These are phyloP conservation scores for Fusarium keratoplasticum DNA, from an alignment of 2,329 filamentous ascomycete species.

Conservation along the genomic window DNA sequence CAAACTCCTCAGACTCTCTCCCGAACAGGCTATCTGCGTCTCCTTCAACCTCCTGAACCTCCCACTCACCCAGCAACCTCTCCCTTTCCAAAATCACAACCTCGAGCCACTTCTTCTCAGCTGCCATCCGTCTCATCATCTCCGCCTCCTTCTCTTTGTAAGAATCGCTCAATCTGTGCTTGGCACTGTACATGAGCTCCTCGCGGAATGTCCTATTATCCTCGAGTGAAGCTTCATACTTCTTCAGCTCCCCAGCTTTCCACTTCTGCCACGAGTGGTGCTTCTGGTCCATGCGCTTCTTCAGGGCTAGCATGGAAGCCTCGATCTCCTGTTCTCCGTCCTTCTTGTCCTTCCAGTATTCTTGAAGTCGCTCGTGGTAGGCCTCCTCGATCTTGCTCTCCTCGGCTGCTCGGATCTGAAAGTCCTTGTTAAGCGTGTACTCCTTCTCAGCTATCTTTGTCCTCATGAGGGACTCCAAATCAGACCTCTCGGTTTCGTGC, in stretches of 20 bases:
- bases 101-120: constrained; percentile 61
- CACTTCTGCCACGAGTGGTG: constrained; percentile 56
- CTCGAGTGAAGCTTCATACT: constrained; percentile 50
- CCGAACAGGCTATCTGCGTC: constrained; percentile 51
- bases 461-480: constrained; percentile 41
- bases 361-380: constrained; percentile 54
- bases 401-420: constrained; percentile 52
- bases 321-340: constrained; percentile 48
- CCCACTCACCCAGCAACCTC: constrained; percentile 55
- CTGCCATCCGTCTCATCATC: constrained; percentile 49
- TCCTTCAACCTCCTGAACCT: constrained; percentile 57
- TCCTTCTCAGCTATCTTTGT: constrained; percentile 51
- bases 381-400: constrained; percentile 58
- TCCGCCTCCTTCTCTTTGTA: constrained; percentile 47
- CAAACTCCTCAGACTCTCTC: constrained; percentile 29
- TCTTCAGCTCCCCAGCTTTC: constrained; percentile 54
- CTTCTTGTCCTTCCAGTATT: constrained; percentile 53
- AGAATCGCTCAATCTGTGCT: constrained; percentile 45
- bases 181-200: constrained; percentile 57
- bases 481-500: constrained; percentile 49
- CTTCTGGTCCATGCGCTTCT: constrained; percentile 55
- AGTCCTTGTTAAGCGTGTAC: constrained; percentile 53
- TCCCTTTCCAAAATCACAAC: constrained; percentile 58
- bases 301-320: constrained; percentile 50
- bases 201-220: constrained; percentile 55